Conservation (phyloP, 2,329 filamentous ascomycete genomes). For the Trichoderma aggressivum region DNA sequence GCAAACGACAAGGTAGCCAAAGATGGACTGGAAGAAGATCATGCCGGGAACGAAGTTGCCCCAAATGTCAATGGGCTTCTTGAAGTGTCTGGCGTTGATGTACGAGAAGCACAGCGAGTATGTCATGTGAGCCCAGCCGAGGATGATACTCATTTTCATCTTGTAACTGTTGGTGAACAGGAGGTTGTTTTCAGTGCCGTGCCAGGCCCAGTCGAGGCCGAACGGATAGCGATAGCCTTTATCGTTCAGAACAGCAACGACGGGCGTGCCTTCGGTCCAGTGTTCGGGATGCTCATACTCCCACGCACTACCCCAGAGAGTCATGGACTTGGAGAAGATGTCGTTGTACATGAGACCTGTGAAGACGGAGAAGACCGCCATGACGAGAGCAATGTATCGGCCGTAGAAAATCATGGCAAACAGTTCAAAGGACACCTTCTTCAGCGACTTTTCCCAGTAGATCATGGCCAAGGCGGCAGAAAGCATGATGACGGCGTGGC, state of each 20-base stretch:
- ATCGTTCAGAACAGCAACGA: constrained; percentile 64
- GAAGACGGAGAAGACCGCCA: constrained; percentile 95
- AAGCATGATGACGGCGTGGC: constrained; percentile 88
- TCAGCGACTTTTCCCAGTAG: constrained; percentile 88
- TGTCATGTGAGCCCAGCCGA: constrained; percentile 98
- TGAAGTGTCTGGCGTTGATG: constrained; percentile 93
- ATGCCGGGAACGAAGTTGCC: constrained; percentile 97
- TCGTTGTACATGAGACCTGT: constrained; percentile 98
- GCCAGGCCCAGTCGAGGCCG: constrained; percentile 94
- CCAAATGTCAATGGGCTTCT: constrained; percentile 91
- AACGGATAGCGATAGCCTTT: constrained; percentile 87
- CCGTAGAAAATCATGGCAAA: constrained; percentile 99
- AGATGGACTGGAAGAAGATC: constrained; percentile 99
- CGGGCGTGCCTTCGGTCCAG: constrained; percentile 61
- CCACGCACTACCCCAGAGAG: constrained; percentile 87
- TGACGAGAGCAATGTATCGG: constrained; percentile 96
- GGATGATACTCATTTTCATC: constrained; percentile 98
- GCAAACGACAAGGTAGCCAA: constrained; percentile 89
- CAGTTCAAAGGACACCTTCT: constrained; percentile 89
- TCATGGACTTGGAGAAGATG: constrained; percentile 89
- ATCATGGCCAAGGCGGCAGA: constrained; percentile 86
- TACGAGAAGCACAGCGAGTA: constrained; percentile 92
- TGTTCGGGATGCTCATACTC: constrained; percentile 66
- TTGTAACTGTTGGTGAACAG: constrained; percentile 98
- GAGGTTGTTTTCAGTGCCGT: constrained; percentile 89